A percentile compares a stretch with the other conserved stretches of the same genome.
Evolutionary conservation across 1,139 yeast species (phyloP).

Genomic region (Saccharomyces hybrid): DNA sequence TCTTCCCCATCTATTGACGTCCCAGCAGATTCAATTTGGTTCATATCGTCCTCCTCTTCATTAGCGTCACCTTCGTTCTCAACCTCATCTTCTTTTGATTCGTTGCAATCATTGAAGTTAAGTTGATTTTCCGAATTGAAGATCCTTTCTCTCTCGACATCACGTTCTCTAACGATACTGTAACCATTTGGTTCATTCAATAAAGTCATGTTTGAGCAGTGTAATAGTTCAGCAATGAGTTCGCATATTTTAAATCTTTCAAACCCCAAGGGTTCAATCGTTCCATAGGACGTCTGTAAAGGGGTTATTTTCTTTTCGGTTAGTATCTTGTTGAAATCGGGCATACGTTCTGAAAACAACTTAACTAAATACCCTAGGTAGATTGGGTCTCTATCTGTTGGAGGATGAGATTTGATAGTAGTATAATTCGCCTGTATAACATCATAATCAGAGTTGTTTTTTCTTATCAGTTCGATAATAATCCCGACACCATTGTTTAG

Average conservation of each 20-base stretch:
- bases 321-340: slow-evolving; percentile 56
- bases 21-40: slow-evolving; percentile 2
- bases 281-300: slow-evolving; percentile 65
- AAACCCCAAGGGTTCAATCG: slow-evolving; percentile 85
- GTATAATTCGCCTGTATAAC: slow-evolving; percentile 80
- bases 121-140: slow-evolving; percentile 3
- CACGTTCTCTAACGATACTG: slow-evolving; percentile 68
- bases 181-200: slow-evolving; percentile 81
- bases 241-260: slow-evolving; percentile 95
- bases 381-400: slow-evolving; percentile 89
- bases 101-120: not conserved
- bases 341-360: slow-evolving; percentile 70
- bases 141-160: slow-evolving; percentile 44
- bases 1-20: slow-evolving; percentile 6
- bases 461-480: slow-evolving; percentile 87
- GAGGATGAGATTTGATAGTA: slow-evolving; percentile 87
- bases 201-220: slow-evolving; percentile 93
- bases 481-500: slow-evolving; percentile 94
- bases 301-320: slow-evolving; percentile 33
- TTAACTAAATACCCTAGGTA: slow-evolving; percentile 81
- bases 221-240: slow-evolving; percentile 85
- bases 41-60: slow-evolving; percentile 6
- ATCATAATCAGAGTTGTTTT: slow-evolving; percentile 93
- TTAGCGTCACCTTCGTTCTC: not conserved
- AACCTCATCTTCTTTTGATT: slow-evolving; percentile 2